Evolutionary conservation across 768 basidiomycete genomes (phyloP).

Genomic region (Mrakia frigida): DNA sequence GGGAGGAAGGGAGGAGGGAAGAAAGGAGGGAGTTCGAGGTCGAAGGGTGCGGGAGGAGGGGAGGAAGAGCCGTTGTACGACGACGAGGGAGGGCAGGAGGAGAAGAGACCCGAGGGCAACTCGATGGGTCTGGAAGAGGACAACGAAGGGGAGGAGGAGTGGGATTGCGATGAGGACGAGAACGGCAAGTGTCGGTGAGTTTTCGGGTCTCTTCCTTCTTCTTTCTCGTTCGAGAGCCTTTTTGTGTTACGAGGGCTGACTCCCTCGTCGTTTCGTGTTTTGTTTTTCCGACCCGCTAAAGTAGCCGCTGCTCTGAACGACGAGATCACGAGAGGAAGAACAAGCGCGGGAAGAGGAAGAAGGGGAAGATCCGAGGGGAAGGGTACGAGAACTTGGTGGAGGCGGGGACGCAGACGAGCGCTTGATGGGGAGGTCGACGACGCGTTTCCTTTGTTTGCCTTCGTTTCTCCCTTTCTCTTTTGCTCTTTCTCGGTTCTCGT

Average conservation of each 20-base stretch:
- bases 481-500: too few relatives aligned
- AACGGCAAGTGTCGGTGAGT: constrained; percentile 28
- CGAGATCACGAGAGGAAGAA: not conserved
- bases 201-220: not conserved
- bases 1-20: not conserved
- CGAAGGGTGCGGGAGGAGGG: not conserved
- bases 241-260: too few relatives aligned
- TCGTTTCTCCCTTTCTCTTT: too few relatives aligned
- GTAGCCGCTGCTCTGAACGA: not conserved
- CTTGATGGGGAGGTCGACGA: too few relatives aligned
- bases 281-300: not conserved
- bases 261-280: not conserved
- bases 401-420: not conserved
- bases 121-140: not conserved
- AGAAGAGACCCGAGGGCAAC: not conserved
- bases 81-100: not conserved
- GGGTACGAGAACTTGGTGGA: not conserved
- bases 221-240: too few relatives aligned
- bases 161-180: constrained; percentile 32
- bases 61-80: too few relatives aligned
- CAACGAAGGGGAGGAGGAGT: constrained; percentile 24
- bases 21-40: not conserved
- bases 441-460: too few relatives aligned
- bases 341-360: not conserved
- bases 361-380: not conserved